Base-by-base conservation (phyloP, 768 basidiomycete genomes). In the Xanthoconium stramineum region DNA sequence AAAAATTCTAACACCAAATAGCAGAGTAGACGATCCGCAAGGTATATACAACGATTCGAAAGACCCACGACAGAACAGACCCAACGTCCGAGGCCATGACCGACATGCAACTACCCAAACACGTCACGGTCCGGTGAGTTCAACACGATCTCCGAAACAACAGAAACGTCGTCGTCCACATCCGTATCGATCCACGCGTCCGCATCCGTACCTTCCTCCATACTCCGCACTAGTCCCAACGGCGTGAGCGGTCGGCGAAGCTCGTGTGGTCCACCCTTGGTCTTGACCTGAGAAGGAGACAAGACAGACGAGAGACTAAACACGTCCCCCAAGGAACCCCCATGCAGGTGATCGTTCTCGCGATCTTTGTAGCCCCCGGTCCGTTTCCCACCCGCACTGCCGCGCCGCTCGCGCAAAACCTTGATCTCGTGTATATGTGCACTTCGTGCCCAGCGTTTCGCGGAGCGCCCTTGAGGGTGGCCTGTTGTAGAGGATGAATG, bases 351-450 rank as follows among this genome's bases (percentile, higher is more conserved):
- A 0, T 57, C 53, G 50, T 61, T 60, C 36, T 63, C 68, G 36
- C 50, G 53, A 6, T 61, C 57, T 37, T 29, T 57, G 44, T 59
- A 11, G 11, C 8, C 36, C 9, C 42, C 52, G 10, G 40, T n/a
- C 0, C 56, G 59, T 30, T 42, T 68, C 17, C 44, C 56, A 2
- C 50, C 37, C 3, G 51, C 53, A 24, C 58, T 60, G 3, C 58
- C 62, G 1, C 57, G 45, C 40, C 59, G 49, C 47, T 60, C 64
- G 3, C 50, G 60, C 11, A 37, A 17, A 1, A 55, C 43, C 51
- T 74, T 78, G 55, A 88, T 81, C 63, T 86, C 83, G 59, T 89
- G 88, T 45, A 89, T 61, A 73, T 89, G 88, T 4, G 88, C 83
- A 0, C 76, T 85, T 37, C 83, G 74, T 20, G 86, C 86, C 80